These are phyloP conservation scores for Cladosporium sp. DNA, from an alignment of 2,329 filamentous ascomycete species.

Conservation along the genomic window DNA sequence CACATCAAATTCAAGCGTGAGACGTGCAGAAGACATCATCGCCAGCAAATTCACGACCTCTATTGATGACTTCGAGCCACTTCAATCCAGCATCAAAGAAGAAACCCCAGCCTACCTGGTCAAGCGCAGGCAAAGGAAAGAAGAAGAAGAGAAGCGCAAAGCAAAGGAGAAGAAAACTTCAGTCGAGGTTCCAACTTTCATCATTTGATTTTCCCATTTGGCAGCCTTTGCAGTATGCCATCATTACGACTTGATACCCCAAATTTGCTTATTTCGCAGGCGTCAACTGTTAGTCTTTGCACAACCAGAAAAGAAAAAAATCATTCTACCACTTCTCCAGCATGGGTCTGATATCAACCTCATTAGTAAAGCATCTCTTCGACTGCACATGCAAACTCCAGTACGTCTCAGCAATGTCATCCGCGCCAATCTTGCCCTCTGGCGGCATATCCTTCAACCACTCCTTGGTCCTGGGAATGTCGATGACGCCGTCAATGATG, in stretches of 20 bases:
- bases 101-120: slow-evolving; percentile 21
- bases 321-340: slow-evolving; percentile 72
- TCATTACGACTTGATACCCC: slow-evolving; percentile 1
- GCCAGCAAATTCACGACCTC: not conserved
- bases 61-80: not conserved
- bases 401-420: slow-evolving; percentile 85
- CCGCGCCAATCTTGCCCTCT: slow-evolving; percentile 70
- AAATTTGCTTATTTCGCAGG: not conserved
- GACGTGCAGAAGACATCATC: no score
- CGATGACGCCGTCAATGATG: slow-evolving; percentile 82
- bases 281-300: not conserved
- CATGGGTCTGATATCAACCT: slow-evolving; percentile 77
- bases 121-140: slow-evolving; percentile 33
- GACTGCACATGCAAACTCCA: slow-evolving; percentile 83
- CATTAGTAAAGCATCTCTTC: slow-evolving; percentile 75
- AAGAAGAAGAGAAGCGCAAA: slow-evolving; percentile 29
- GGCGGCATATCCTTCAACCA: slow-evolving; percentile 56
- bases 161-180: slow-evolving; percentile 28
- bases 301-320: not conserved
- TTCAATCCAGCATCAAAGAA: slow-evolving; percentile 19
- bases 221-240: slow-evolving; percentile 2
- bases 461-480: slow-evolving; percentile 70
- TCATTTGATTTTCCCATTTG: slow-evolving; percentile 36
- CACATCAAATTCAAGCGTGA: not conserved
- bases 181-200: slow-evolving; percentile 46